Conservation (phyloP, 106 monocot species). For the Ottelia alismoides region DNA sequence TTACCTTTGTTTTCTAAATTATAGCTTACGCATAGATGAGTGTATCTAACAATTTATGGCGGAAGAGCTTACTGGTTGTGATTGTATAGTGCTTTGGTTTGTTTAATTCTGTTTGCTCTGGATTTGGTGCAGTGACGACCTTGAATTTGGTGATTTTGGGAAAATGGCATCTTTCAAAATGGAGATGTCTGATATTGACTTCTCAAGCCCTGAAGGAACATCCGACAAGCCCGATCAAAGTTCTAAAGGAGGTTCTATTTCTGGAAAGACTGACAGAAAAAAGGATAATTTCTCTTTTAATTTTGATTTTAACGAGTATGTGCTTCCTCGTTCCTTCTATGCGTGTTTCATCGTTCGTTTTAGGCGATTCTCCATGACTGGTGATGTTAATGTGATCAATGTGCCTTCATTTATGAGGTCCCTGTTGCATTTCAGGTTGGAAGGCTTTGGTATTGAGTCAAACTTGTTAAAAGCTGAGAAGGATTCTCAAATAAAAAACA, state of each 20-base stretch:
- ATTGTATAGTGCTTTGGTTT: neutral
- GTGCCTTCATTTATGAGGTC: constrained; percentile 2
- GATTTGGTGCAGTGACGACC: constrained; percentile 53
- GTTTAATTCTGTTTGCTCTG: neutral
- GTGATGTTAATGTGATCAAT: neutral
- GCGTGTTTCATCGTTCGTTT: neutral
- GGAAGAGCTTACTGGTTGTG: neutral
- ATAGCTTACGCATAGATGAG: neutral
- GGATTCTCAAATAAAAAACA: constrained; percentile 8
- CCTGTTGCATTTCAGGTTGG: constrained; percentile 30
- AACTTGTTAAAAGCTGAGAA: constrained; percentile 30
- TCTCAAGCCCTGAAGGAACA: constrained; percentile 49
- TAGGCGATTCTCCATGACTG: too few relatives aligned
- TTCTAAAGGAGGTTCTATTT: constrained; percentile 19
- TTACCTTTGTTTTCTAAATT: too few relatives aligned
- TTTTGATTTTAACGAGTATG: constrained; percentile 90
- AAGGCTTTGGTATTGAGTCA: constrained; percentile 57
- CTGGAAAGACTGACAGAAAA: constrained; percentile 28
- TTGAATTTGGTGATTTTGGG: constrained; percentile 74
- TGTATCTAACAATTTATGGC: neutral
- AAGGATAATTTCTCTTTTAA: constrained; percentile 58
- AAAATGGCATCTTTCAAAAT: constrained; percentile 85
- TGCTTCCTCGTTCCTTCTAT: neutral
- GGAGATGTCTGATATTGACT: constrained; percentile 79
- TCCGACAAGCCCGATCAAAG: constrained; percentile 31